These are phyloP conservation scores for Xylaria polymorpha DNA, from an alignment of 2,329 filamentous ascomycete genomes.

Conservation along the genomic window DNA sequence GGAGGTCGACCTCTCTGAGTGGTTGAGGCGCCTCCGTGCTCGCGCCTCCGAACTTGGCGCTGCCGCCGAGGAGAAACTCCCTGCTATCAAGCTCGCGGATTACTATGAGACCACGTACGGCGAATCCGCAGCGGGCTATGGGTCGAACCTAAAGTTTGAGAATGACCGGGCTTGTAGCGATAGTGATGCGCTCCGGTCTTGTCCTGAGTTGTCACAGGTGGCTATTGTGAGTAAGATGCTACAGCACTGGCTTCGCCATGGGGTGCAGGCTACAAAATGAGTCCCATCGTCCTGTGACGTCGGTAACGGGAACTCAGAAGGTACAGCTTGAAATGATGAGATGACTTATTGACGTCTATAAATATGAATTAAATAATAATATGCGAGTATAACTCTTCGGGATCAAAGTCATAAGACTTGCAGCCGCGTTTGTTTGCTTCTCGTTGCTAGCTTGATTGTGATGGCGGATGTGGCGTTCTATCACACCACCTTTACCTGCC, in stretches of 20 bases:
- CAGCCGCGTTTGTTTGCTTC: not conserved
- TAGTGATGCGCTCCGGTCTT: slow-evolving; percentile 42
- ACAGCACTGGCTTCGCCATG: slow-evolving; percentile 41
- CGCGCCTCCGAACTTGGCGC: slow-evolving; percentile 43
- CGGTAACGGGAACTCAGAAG: not conserved
- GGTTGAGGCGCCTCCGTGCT: slow-evolving; percentile 49
- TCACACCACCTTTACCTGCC: not conserved
- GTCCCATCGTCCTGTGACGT: not conserved
- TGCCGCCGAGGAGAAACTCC: slow-evolving; percentile 43
- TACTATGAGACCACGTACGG: slow-evolving; percentile 45
- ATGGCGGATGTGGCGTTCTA: slow-evolving; percentile 16
- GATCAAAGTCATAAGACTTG: not conserved
- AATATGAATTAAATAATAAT: not conserved
- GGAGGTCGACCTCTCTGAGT: slow-evolving; percentile 49
- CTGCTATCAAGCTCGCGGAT: slow-evolving; percentile 44
- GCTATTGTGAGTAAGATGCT: slow-evolving; percentile 47
- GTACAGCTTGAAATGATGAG: not conserved
- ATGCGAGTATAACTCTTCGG: not conserved
- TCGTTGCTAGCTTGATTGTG: not conserved
- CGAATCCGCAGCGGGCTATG: slow-evolving; percentile 23
- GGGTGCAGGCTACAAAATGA: not conserved
- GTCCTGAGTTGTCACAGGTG: slow-evolving; percentile 42
- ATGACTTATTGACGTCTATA: not conserved
- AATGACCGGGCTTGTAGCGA: slow-evolving; percentile 40
- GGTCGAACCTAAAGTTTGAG: slow-evolving; percentile 38